These are phyloP conservation scores for Ceratobasidium sp. DNA, from an alignment of 1,284 basidiomycete genomes.

Conservation along the genomic window DNA sequence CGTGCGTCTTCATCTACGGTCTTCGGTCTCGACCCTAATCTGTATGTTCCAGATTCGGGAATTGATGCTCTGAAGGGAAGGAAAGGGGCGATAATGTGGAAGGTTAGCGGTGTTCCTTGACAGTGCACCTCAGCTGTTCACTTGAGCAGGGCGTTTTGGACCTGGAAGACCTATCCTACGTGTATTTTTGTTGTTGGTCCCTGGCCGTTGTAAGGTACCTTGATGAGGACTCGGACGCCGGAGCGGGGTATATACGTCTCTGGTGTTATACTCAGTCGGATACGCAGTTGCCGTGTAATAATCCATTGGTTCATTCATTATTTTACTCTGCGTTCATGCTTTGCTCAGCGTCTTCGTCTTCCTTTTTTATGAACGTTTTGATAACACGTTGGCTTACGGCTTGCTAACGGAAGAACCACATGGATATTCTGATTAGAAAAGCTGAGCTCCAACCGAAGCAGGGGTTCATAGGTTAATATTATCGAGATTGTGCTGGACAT, in stretches of 20 bases:
- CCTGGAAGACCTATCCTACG: slow-evolving; percentile 12
- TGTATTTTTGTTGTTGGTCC: slow-evolving; percentile 40
- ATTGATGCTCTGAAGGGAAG: slow-evolving; percentile 33
- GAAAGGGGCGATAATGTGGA: neutral
- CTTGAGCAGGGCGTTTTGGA: neutral
- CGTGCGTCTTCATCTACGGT: slow-evolving; percentile 14
- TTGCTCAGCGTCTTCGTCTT: neutral
- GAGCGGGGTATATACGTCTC: too few relatives aligned
- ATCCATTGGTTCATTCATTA: too few relatives aligned
- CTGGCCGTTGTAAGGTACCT: slow-evolving; percentile 5
- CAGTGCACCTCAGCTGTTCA: too few relatives aligned
- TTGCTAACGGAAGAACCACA: too few relatives aligned
- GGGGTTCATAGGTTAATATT: too few relatives aligned
- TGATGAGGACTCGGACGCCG: too few relatives aligned
- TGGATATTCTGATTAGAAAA: too few relatives aligned
- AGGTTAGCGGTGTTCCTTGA: too few relatives aligned
- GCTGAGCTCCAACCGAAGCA: too few relatives aligned
- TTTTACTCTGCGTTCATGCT: too few relatives aligned
- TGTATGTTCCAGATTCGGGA: slow-evolving; percentile 31
- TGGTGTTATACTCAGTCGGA: too few relatives aligned
- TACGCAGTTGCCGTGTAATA: neutral
- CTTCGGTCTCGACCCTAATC: neutral
- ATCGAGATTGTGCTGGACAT: too few relatives aligned
- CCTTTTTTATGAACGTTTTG: slow-evolving; percentile 5
- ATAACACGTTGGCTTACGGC: neutral